Conservation (phyloP, 2,329 filamentous ascomycete species). For the Nemania sp. region DNA sequence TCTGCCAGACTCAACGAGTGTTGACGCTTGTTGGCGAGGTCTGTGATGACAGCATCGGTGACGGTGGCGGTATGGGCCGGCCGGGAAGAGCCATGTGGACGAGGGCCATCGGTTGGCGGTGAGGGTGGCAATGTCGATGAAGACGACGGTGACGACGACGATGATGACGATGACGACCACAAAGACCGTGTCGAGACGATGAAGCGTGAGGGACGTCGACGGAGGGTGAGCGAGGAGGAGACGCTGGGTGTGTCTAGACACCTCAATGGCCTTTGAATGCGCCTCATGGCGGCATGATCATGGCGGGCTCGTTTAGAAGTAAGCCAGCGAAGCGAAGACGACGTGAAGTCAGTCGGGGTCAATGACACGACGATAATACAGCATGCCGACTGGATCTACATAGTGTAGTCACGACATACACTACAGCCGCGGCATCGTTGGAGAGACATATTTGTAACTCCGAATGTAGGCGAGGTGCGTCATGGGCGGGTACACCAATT, state of each 20-base stretch:
- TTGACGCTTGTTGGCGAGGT: constrained; percentile 75
- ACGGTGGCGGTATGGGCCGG: constrained; percentile 55
- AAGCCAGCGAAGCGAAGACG: constrained; percentile 14
- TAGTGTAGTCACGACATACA: too few relatives aligned
- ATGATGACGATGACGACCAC: not conserved
- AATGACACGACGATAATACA: not conserved
- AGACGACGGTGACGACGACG: constrained; percentile 28
- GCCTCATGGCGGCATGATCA: constrained; percentile 55
- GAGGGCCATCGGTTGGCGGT: constrained; percentile 35
- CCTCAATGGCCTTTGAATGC: constrained; percentile 46
- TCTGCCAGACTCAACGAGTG: constrained; percentile 85
- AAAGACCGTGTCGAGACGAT: constrained; percentile 25
- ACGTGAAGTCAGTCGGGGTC: not conserved
- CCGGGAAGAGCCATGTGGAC: constrained; percentile 44
- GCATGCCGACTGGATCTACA: too few relatives aligned
- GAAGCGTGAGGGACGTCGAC: constrained; percentile 15
- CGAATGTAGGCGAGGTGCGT: not conserved
- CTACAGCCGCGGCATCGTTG: not conserved
- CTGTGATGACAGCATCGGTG: constrained; percentile 76
- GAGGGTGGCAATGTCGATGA: constrained; percentile 5
- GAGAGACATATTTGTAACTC: not conserved
- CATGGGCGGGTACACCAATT: not conserved
- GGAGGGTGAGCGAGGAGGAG: constrained; percentile 5
- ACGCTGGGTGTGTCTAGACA: constrained; percentile 39
- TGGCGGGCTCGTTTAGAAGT: constrained; percentile 21